phyloP scores from a whole-genome alignment of 805 yeast species.

The Phaffomyces antillensis region DNA sequence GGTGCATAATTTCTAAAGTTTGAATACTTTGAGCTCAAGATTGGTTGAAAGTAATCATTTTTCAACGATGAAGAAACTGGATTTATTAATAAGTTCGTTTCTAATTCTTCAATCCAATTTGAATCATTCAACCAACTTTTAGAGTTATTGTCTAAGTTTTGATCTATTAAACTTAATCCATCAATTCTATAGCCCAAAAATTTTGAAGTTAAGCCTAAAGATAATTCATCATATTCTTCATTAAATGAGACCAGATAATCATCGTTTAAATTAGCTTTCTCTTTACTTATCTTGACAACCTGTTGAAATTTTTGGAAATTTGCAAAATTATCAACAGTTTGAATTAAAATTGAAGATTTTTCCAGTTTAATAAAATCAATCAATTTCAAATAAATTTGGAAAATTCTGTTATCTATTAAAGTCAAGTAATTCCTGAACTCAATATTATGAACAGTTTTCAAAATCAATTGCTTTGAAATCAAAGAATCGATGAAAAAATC shows the following conservation, averaged over 20 bases:
- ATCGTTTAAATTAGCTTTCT: background rate
- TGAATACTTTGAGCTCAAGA: slow-evolving; percentile 25
- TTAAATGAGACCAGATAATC: slow-evolving; percentile 14
- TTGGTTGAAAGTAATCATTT: slow-evolving; percentile 32
- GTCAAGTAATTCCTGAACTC: slow-evolving; percentile 9
- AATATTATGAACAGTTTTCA: slow-evolving; percentile 4
- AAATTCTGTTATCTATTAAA: slow-evolving; percentile 35
- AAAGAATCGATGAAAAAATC: slow-evolving; percentile 36
- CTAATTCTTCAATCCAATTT: slow-evolving; percentile 30
- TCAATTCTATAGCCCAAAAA: slow-evolving; percentile 29
- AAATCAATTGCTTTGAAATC: slow-evolving; percentile 8
- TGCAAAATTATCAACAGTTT: slow-evolving; percentile 36
- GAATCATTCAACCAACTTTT: slow-evolving; percentile 26
- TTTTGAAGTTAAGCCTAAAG: slow-evolving; percentile 50
- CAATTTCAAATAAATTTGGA: slow-evolving; percentile 37
- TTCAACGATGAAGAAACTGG: slow-evolving; percentile 35
- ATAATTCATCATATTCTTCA: slow-evolving; percentile 32
- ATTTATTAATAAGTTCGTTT: slow-evolving; percentile 23
- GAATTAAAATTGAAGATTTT: slow-evolving; percentile 26
- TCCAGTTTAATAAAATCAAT: slow-evolving; percentile 17
- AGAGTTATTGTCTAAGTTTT: slow-evolving; percentile 2
- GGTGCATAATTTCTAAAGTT: slow-evolving; percentile 32
- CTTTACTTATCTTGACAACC: background rate
- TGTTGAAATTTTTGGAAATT: slow-evolving; percentile 25
- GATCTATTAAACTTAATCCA: slow-evolving; percentile 20